Percentiles rank a stretch among this genome's conserved stretches.
Evolutionary conservation across 1,284 basidiomycete genomes (phyloP).

Genomic region (Rhodotorula sp.): DNA sequence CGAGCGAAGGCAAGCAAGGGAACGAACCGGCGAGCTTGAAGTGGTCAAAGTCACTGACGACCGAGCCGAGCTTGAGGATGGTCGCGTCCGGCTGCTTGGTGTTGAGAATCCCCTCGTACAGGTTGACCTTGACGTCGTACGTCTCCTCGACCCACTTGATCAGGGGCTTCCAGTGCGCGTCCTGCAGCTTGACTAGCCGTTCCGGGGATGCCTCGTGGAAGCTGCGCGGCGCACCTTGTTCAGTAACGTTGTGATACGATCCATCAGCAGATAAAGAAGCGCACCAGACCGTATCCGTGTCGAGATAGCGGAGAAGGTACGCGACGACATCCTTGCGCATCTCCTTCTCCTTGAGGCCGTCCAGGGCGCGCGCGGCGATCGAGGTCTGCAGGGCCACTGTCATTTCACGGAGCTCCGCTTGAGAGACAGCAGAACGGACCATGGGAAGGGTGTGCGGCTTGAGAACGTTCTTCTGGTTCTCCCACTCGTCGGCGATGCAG

Average conservation of each 20-base stretch:
- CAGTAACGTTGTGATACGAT: too few relatives aligned
- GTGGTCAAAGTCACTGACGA: constrained; percentile 66
- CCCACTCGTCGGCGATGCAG: constrained; percentile 93
- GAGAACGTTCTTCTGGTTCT: constrained; percentile 79
- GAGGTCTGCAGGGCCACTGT: constrained; percentile 65
- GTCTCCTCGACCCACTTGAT: constrained; percentile 72
- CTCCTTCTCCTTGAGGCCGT: constrained; percentile 65
- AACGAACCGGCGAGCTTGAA: constrained; percentile 84
- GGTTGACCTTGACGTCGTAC: constrained; percentile 67
- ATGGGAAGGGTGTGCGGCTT: constrained; percentile 90
- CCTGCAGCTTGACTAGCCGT: constrained; percentile 74
- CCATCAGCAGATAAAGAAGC: constrained; percentile 32
- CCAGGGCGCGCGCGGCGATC: constrained; percentile 82
- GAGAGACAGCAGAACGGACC: constrained; percentile 57
- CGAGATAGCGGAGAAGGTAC: constrained; percentile 80
- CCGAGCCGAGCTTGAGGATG: constrained; percentile 60
- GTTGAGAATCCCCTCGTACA: constrained; percentile 69
- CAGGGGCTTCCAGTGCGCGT: constrained; percentile 86
- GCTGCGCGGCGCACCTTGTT: constrained; percentile 53
- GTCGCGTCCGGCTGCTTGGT: constrained; percentile 70
- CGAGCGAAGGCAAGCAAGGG: constrained; percentile 8
- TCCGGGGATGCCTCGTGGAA: constrained; percentile 80
- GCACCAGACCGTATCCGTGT: constrained; percentile 94
- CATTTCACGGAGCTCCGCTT: too few relatives aligned
- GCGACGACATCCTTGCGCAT: constrained; percentile 67